phyloP scores from a whole-genome alignment of 1,284 basidiomycete species.

The Fomitopsis betulina region DNA sequence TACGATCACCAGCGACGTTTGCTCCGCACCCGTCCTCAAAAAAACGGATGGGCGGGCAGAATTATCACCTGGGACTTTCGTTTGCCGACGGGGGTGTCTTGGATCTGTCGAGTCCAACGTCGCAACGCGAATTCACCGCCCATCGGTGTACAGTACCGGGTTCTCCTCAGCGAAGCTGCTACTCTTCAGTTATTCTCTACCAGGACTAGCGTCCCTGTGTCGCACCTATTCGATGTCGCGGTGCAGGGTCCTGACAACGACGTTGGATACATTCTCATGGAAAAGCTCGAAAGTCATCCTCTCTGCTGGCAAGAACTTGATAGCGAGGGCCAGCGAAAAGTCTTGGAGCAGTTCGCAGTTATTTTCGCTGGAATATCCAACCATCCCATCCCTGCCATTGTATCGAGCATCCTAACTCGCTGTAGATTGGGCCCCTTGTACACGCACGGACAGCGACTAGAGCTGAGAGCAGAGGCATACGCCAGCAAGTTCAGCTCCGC shows the following conservation, averaged over 20 bases:
- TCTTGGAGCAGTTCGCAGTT: conserved; percentile 13
- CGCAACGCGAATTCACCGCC: conserved; percentile 4
- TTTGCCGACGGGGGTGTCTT: conserved; percentile 10
- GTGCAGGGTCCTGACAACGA: not conserved
- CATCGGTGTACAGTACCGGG: not conserved
- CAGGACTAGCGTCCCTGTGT: conserved; percentile 8
- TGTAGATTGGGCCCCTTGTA: conserved; percentile 7
- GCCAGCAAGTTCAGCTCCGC: conserved; percentile 1
- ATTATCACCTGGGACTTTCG: conserved; percentile 10
- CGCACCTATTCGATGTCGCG: conserved; percentile 7
- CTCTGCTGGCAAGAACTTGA: not conserved
- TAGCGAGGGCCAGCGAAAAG: not conserved
- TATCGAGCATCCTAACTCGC: not conserved
- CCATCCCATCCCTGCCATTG: conserved; percentile 9
- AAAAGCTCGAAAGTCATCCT: conserved; percentile 5
- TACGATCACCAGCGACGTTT: not conserved
- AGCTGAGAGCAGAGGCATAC: not conserved
- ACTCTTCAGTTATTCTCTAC: conserved; percentile 8
- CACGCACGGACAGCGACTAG: not conserved
- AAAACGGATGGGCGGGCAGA: conserved; percentile 8
- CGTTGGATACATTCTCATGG: conserved; percentile 13
- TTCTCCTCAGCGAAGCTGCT: conserved; percentile 11
- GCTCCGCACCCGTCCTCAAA: not conserved
- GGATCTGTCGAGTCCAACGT: conserved; percentile 12
- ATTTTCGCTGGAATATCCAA: conserved; percentile 8